These are phyloP conservation scores for Pythium utonaiense DNA, from an alignment of 352 stramenopile species.

Conservation along the genomic window DNA sequence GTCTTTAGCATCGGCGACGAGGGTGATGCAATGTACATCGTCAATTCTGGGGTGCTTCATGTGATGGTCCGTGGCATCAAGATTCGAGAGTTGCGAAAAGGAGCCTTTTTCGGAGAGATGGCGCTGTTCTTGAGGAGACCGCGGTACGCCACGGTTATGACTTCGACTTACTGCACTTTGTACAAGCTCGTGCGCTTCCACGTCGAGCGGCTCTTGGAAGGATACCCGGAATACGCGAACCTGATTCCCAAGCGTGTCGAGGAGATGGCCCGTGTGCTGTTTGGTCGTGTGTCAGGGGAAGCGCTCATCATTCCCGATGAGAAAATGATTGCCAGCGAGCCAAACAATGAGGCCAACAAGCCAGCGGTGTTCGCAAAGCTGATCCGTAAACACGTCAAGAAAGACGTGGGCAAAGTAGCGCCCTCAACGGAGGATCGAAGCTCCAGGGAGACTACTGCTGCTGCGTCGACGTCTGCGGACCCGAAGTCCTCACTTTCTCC, in stretches of 20 bases:
- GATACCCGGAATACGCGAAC: slow-evolving; percentile 42
- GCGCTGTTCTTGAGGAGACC: slow-evolving; percentile 50
- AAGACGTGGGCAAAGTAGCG: slow-evolving; percentile 31
- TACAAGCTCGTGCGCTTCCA: slow-evolving; percentile 60
- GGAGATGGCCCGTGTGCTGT: slow-evolving; percentile 41
- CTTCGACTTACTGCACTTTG: slow-evolving; percentile 56
- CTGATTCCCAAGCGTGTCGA: slow-evolving; percentile 39
- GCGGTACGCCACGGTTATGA: slow-evolving; percentile 50
- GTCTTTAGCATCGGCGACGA: slow-evolving; percentile 46
- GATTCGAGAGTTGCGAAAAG: slow-evolving; percentile 54
- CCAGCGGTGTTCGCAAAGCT: slow-evolving; percentile 37
- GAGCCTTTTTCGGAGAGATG: slow-evolving; percentile 65
- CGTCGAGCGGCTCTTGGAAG: slow-evolving; percentile 49
- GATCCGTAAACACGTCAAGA: slow-evolving; percentile 47
- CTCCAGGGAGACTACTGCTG: background rate
- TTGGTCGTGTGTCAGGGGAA: slow-evolving; percentile 26
- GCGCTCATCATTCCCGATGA: slow-evolving; percentile 21
- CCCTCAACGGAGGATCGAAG: slow-evolving; percentile 15
- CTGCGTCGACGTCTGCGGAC: no score
- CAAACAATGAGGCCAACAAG: slow-evolving; percentile 4
- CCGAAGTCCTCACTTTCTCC: background rate
- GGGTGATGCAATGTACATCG: slow-evolving; percentile 69
- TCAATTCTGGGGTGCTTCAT: slow-evolving; percentile 62
- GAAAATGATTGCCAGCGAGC: background rate
- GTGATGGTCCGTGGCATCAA: slow-evolving; percentile 57